These are phyloP conservation scores for Dipodascus albidus DNA, from an alignment of 805 yeast genomes.

Conservation along the genomic window DNA sequence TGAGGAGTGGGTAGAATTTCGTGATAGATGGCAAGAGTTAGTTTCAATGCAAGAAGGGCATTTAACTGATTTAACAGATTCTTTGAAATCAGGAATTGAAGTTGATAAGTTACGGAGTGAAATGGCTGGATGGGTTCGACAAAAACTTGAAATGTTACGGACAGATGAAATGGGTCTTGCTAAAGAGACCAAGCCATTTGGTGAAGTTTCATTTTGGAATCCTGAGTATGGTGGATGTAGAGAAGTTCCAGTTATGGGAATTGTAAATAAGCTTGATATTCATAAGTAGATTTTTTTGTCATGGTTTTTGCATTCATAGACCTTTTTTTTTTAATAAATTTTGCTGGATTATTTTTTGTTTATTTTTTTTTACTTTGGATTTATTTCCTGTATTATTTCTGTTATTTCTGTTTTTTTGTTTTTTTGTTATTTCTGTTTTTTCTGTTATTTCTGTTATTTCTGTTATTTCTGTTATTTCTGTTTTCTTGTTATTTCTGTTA, in stretches of 20 bases:
- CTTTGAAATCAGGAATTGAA: constrained; percentile 40
- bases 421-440: too few species aligned
- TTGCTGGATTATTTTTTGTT: too few species aligned
- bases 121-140: constrained; percentile 59
- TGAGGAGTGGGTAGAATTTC: background rate
- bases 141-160: constrained; percentile 35
- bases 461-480: too few species aligned
- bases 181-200: constrained; percentile 28
- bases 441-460: too few species aligned
- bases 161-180: constrained; percentile 6
- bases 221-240: background rate
- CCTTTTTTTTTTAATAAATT: too few species aligned
- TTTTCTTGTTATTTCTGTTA: too few species aligned
- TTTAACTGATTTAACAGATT: background rate
- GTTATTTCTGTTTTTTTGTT: too few species aligned
- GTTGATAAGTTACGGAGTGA: constrained; percentile 58
- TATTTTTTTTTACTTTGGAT: too few species aligned
- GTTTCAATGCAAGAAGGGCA: background rate
- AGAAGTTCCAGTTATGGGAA: background rate
- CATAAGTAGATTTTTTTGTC: background rate
- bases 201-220: constrained; percentile 61
- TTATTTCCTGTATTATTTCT: background rate
- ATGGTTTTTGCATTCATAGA: background rate
- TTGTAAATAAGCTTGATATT: background rate
- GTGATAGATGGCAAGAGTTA: background rate